phyloP scores from a whole-genome alignment of 805 yeast genomes.

The Lipomyces spencermartinsiae region DNA sequence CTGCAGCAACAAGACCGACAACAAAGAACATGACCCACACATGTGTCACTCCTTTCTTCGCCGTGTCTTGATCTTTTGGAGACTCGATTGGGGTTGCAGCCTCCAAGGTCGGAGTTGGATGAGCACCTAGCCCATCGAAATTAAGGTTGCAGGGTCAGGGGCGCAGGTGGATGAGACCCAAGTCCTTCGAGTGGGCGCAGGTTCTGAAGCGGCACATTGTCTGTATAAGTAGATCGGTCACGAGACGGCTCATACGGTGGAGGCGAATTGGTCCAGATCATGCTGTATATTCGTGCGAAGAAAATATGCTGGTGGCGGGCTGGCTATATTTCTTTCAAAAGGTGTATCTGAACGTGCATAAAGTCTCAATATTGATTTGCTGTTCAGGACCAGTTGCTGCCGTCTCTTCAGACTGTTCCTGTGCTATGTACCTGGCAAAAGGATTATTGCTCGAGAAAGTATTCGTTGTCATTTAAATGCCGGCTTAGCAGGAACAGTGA shows the following conservation, averaged over 20 bases:
- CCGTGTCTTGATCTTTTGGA: neutral
- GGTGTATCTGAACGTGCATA: neutral
- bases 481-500: neutral
- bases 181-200: neutral
- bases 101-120: neutral
- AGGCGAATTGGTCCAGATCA: neutral
- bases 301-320: conserved; percentile 3
- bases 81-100: neutral
- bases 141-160: neutral
- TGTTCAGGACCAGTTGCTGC: neutral
- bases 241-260: neutral
- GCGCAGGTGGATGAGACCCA: neutral
- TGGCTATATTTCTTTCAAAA: neutral
- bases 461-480: neutral
- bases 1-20: neutral
- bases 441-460: neutral
- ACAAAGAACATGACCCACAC: neutral
- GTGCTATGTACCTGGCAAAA: neutral
- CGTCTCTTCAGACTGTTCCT: neutral
- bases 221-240: neutral
- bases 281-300: neutral
- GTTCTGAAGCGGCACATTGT: neutral
- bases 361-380: neutral
- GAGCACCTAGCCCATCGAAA: neutral
- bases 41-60: neutral